Evolutionary conservation across 768 basidiomycete species (phyloP).

Genomic region (Calocybe cyanea): DNA sequence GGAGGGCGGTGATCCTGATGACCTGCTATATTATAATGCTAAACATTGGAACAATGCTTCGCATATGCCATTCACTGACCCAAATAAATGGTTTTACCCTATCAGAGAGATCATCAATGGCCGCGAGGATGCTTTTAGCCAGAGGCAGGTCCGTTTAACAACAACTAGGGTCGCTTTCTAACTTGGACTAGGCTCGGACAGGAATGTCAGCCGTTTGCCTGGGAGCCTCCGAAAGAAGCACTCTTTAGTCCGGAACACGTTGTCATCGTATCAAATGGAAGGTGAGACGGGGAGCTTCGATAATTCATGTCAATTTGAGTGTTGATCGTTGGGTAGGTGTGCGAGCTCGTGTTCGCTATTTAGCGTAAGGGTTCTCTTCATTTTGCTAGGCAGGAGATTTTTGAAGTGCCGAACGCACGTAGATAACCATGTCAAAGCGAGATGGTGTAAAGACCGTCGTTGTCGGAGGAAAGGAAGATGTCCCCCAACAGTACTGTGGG

Average conservation of each 20-base stretch:
- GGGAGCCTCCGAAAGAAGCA: slow-evolving; percentile 33
- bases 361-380: slow-evolving; percentile 29
- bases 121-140: slow-evolving; percentile 45
- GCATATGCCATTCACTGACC: slow-evolving; percentile 35
- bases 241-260: slow-evolving; percentile 48
- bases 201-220: slow-evolving; percentile 37
- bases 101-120: slow-evolving; percentile 43
- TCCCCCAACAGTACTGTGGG: slow-evolving; percentile 57
- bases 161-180: background rate
- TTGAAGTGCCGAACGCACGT: background rate
- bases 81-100: slow-evolving; percentile 44
- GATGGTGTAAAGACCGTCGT: slow-evolving; percentile 56
- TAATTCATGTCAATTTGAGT: background rate
- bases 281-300: slow-evolving; percentile 23
- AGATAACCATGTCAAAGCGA: slow-evolving; percentile 60
- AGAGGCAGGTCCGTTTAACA: slow-evolving; percentile 26
- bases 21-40: slow-evolving; percentile 45
- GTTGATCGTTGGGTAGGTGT: slow-evolving; percentile 26
- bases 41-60: slow-evolving; percentile 45
- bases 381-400: background rate
- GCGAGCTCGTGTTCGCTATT: slow-evolving; percentile 46
- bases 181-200: slow-evolving; percentile 34
- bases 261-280: slow-evolving; percentile 53
- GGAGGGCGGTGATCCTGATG: slow-evolving; percentile 40
- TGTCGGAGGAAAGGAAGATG: slow-evolving; percentile 44